Evolutionary conservation across 257 asterid genomes (phyloP).

Genomic region (Primulina tabacum): DNA sequence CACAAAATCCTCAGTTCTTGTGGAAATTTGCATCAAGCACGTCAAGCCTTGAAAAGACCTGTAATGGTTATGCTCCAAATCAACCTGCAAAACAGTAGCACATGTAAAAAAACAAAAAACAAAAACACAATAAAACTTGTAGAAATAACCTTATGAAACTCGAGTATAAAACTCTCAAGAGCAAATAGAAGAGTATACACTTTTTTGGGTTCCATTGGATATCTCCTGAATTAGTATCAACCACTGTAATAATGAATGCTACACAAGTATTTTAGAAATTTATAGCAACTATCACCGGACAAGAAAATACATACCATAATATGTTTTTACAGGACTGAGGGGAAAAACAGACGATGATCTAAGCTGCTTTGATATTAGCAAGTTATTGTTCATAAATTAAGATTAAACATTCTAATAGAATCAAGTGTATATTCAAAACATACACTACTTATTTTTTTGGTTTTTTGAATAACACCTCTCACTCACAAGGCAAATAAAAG

Average conservation of each 20-base stretch:
- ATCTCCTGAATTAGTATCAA: neutral
- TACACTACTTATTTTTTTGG: no score
- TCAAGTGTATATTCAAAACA: no score
- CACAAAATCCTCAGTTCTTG: constrained; percentile 88
- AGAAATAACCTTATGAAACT: constrained; percentile 1
- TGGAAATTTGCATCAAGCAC: constrained; percentile 98
- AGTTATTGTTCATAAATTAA: neutral
- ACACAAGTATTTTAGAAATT: neutral
- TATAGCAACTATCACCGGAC: neutral
- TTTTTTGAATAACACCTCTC: no score
- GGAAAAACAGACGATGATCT: neutral
- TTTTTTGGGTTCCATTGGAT: neutral
- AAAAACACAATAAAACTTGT: constrained; percentile 9
- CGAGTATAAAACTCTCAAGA: constrained; percentile 10
- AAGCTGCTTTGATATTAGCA: neutral
- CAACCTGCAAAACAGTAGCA: constrained; percentile 58
- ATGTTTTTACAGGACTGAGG: neutral
- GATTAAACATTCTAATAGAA: neutral
- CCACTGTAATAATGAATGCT: neutral
- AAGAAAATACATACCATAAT: neutral
- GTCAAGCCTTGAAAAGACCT: constrained; percentile 97
- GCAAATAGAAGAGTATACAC: neutral
- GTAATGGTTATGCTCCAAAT: constrained; percentile 96
- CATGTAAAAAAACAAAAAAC: constrained; percentile 5
- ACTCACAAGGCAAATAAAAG: no score